Percentiles rank a stretch among this genome's conserved stretches.
Conservation (phyloP, 305 asterid genomes). For the Fraxinus latifolia region DNA sequence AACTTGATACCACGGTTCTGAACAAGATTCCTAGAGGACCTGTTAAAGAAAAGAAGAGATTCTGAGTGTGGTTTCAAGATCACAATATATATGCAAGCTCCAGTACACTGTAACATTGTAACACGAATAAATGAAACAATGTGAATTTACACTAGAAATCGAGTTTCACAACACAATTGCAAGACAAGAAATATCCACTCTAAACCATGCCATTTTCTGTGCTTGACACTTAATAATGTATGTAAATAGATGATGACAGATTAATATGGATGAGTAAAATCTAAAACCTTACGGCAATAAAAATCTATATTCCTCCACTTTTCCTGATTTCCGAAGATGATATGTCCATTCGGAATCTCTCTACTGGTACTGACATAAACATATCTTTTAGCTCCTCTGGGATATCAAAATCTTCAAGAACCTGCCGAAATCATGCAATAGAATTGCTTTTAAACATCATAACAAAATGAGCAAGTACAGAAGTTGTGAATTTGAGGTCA, state of each 20-base stretch:
- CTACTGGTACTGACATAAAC: constrained; percentile 75
- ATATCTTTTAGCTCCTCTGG: constrained; percentile 68
- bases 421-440: constrained; percentile 38
- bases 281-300: not conserved
- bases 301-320: constrained; percentile 28
- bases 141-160: not conserved
- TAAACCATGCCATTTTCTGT: not conserved
- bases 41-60: constrained; percentile 58
- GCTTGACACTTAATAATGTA: not conserved
- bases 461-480: not conserved
- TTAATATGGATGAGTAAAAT: not conserved
- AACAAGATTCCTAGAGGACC: constrained; percentile 93
- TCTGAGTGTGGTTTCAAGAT: constrained; percentile 25
- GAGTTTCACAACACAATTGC: not conserved
- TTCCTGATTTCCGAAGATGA: constrained; percentile 81
- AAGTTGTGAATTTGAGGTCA: not conserved
- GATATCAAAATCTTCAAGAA: constrained; percentile 71
- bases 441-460: not conserved
- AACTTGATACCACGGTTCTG: constrained; percentile 54
- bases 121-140: not conserved
- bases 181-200: not conserved
- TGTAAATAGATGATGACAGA: not conserved
- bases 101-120: not conserved
- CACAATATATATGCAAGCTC: not conserved
- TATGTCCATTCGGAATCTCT: constrained; percentile 69